Conservation (phyloP, 768 basidiomycete genomes). For the Leccinum obscurum region DNA sequence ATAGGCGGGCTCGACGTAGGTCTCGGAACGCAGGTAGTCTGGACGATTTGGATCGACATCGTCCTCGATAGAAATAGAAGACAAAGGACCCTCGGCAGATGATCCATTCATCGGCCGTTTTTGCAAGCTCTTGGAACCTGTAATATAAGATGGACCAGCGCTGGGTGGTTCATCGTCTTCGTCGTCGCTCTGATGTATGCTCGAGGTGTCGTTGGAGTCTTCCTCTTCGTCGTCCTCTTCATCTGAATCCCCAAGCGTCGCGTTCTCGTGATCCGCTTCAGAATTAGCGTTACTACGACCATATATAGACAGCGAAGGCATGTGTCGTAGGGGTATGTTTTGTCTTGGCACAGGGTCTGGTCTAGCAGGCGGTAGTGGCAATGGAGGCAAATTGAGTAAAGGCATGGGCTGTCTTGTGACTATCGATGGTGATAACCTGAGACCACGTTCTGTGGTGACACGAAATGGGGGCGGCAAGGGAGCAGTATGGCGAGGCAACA, state of each 20-base stretch:
- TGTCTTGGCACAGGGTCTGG: slow-evolving; percentile 14
- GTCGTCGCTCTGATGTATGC: slow-evolving; percentile 39
- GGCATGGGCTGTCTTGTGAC: slow-evolving; percentile 47
- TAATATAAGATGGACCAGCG: slow-evolving; percentile 17
- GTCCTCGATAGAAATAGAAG: slow-evolving; percentile 3
- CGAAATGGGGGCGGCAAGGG: slow-evolving; percentile 25
- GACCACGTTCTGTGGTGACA: slow-evolving; percentile 36
- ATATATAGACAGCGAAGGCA: slow-evolving; percentile 53
- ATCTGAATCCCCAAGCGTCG: slow-evolving; percentile 30
- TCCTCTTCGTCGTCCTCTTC: slow-evolving; percentile 37
- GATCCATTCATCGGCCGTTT: slow-evolving; percentile 7
- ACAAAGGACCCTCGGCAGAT: slow-evolving; percentile 1
- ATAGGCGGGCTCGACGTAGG: slow-evolving; percentile 6
- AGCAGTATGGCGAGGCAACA: slow-evolving; percentile 12
- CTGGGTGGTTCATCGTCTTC: slow-evolving; percentile 32
- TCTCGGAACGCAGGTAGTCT: slow-evolving; percentile 11
- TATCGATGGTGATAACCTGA: slow-evolving; percentile 47
- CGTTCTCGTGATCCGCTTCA: slow-evolving; percentile 23
- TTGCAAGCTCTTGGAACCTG: slow-evolving; percentile 9
- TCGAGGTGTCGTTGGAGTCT: slow-evolving; percentile 37
- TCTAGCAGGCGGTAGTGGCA: slow-evolving; percentile 35
- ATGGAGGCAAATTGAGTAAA: slow-evolving; percentile 49
- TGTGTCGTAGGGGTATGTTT: slow-evolving; percentile 43
- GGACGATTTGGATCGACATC: background rate
- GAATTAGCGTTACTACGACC: slow-evolving; percentile 30